Percentiles rank a stretch among this genome's conserved stretches.
These are phyloP conservation scores for Ogataea trehalophila DNA, from an alignment of 805 yeast species.

Conservation along the genomic window DNA sequence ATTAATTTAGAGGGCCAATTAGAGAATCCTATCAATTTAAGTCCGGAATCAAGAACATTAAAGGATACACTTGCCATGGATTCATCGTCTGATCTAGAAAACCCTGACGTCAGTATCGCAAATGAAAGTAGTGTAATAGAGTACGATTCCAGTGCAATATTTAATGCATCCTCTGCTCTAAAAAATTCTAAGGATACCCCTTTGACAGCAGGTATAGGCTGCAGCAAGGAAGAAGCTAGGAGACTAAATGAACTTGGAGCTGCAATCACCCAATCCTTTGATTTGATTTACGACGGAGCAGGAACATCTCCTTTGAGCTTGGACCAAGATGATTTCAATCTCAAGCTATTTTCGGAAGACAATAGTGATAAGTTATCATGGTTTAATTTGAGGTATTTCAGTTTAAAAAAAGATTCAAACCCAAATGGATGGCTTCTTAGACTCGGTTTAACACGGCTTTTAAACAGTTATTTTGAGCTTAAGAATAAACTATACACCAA, in stretches of 20 bases:
- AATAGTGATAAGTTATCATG: slow-evolving; percentile 10
- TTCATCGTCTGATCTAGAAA: background rate
- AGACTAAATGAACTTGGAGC: slow-evolving; percentile 10
- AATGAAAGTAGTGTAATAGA: slow-evolving; percentile 9
- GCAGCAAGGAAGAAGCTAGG: background rate
- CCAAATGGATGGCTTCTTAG: slow-evolving; percentile 38
- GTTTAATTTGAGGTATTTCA: slow-evolving; percentile 20
- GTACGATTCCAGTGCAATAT: slow-evolving; percentile 4
- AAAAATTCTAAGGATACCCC: no score
- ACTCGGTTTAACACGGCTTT: slow-evolving; percentile 31
- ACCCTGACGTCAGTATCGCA: background rate
- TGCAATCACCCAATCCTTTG: slow-evolving; percentile 13
- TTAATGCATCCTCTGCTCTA: background rate
- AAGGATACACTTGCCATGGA: background rate
- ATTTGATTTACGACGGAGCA: slow-evolving; percentile 11
- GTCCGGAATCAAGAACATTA: no score
- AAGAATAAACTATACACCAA: slow-evolving; percentile 8
- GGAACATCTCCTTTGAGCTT: slow-evolving; percentile 7
- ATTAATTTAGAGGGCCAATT: slow-evolving; percentile 5
- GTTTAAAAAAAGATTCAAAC: slow-evolving; percentile 2
- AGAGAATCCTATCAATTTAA: background rate
- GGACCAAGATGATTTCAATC: slow-evolving; percentile 5
- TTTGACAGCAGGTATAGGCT: background rate
- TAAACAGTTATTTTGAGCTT: slow-evolving; percentile 29
- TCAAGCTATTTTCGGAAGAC: slow-evolving; percentile 10